These are phyloP conservation scores for Backusella westeae DNA, from an alignment of 192 early-diverging fungal genomes.

Conservation along the genomic window DNA sequence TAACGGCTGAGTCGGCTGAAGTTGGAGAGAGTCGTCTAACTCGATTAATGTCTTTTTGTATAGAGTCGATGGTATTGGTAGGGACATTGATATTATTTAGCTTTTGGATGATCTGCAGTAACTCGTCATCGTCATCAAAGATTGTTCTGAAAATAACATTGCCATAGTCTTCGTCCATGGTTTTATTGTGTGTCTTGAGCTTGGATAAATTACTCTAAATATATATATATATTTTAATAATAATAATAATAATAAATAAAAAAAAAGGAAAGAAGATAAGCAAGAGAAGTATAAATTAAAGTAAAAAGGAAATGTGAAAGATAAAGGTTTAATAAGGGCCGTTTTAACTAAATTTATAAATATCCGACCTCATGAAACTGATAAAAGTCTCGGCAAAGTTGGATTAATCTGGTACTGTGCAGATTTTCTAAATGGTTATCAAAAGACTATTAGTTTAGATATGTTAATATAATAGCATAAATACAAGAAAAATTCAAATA, in stretches of 20 bases:
- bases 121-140: conserved; percentile 59
- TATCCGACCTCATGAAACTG: background rate
- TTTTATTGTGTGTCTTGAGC: background rate
- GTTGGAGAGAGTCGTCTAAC: conserved; percentile 62
- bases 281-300: conserved; percentile 12
- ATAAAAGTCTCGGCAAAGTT: background rate
- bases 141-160: background rate
- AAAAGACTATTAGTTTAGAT: background rate
- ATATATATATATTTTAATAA: background rate
- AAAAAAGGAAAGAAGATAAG: background rate
- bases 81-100: conserved; percentile 57
- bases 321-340: background rate
- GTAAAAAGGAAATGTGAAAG: background rate
- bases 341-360: background rate
- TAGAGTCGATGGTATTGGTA: conserved; percentile 51
- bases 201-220: background rate
- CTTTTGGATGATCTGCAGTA: conserved; percentile 55
- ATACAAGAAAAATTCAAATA: background rate
- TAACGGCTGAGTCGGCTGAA: conserved; percentile 75
- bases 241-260: background rate
- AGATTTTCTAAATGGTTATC: background rate
- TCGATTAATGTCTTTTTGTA: conserved; percentile 62
- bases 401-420: background rate
- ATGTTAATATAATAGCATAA: background rate
- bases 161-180: background rate